Percentiles rank a stretch among this genome's conserved stretches.
Evolutionary conservation across 75 land plant species (phyloP).

Genomic region (Sequoiadendron giganteum): DNA sequence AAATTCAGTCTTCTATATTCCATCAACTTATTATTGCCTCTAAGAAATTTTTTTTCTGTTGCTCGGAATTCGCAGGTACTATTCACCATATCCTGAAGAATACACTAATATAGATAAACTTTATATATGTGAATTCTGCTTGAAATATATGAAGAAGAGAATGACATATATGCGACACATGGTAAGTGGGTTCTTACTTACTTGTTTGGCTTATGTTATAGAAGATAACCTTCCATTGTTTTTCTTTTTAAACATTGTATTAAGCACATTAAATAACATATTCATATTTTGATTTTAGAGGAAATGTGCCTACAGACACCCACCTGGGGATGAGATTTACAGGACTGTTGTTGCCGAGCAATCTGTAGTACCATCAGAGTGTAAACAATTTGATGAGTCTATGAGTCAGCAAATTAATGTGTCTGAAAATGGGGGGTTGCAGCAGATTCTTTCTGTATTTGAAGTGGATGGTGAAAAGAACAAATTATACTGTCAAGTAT

Average conservation of each 20-base stretch:
- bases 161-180: constrained; percentile 34
- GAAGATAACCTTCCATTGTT: not conserved
- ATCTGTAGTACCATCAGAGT: constrained; percentile 7
- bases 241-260: not conserved
- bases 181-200: constrained; percentile 15
- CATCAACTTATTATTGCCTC: not conserved
- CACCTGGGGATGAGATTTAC: constrained; percentile 58
- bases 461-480: constrained; percentile 51
- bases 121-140: constrained; percentile 50
- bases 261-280: not conserved
- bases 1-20: not conserved
- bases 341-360: constrained; percentile 25
- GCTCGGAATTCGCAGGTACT: constrained; percentile 40
- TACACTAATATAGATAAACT: constrained; percentile 38
- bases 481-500: constrained; percentile 56
- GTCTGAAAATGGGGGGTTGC: constrained; percentile 13
- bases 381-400: constrained; percentile 10
- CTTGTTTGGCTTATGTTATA: not conserved
- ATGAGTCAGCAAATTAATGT: constrained; percentile 4
- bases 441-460: constrained; percentile 33
- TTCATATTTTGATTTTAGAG: constrained; percentile 21
- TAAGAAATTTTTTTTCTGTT: not conserved
- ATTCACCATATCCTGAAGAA: constrained; percentile 58
- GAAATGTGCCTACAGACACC: constrained; percentile 35
- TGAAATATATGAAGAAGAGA: constrained; percentile 50